Base-by-base conservation (phyloP, 2,329 filamentous ascomycete genomes). In the Trichoderma atroviride region DNA sequence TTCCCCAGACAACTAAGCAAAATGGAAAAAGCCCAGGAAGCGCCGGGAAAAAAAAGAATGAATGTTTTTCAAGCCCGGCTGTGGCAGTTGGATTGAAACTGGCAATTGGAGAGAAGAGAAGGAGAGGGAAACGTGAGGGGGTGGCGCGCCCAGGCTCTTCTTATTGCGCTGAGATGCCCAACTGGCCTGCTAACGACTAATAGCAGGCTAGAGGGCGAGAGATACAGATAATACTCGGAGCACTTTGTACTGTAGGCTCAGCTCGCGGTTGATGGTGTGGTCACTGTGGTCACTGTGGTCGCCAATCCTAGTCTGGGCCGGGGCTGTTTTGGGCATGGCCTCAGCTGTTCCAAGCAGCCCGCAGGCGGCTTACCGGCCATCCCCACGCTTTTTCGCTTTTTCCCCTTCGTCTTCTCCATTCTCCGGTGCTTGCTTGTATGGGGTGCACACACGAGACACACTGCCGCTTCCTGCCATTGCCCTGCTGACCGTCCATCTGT, bases 111-210 rank as follows among this genome's bases (percentile, higher is more conserved):
- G 52, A 65, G 37, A 57, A 65, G n/a, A 57, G 40, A 43, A 33
- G 57, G n/a, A 31, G 47, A 33, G n/a, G 24, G 10, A 61, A 60
- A 31, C n/a, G 65, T 52, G 65, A 55, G 65, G 56, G 65, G 65
- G 65, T 68, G 65, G 65, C 65, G 65, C 62, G 31, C 62, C 31
- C 43, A 55, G 65, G 65, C 50, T 60, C 65, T 68, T 65, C 65
- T 68, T 68, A 61, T 68, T 60, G 16, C 50, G 47, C 27, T 61
- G 57, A 52, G 16, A 68, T 59, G 47, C 65, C 43, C 40, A 53
- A 63, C 31, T 63, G 60, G 60, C 60, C 53, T 56, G 35, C 57
- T 27, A 50, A 43, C 43, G 40, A 53, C 60, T 33, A 53, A 35
- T 10, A 35, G 37, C 52, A 52, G 64, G 40, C 50, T 40, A 67